phyloP scores from a whole-genome alignment of 2,329 filamentous ascomycete genomes.

The Cladosporium austrohemisphaericum region DNA sequence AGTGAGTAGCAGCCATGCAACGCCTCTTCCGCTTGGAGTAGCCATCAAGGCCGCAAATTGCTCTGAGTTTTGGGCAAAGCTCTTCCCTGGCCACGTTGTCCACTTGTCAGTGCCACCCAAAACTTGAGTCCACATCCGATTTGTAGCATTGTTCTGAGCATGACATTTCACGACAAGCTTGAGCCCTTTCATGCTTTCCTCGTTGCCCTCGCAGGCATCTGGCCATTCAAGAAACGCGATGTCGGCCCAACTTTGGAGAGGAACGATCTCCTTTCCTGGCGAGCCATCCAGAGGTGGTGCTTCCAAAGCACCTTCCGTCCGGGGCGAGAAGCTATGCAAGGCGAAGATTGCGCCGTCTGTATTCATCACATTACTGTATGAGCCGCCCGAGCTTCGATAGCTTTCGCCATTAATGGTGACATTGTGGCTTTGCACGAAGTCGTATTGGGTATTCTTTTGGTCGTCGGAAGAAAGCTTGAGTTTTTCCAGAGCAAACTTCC shows the following conservation, averaged over 20 bases:
- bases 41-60: conserved; percentile 17
- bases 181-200: conserved; percentile 5
- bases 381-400: neutral
- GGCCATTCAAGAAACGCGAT: conserved; percentile 1
- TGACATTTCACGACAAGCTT: conserved; percentile 6
- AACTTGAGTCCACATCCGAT: neutral
- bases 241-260: conserved; percentile 6
- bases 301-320: neutral
- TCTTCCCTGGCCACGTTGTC: conserved; percentile 2
- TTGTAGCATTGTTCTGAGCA: neutral
- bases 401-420: conserved; percentile 5
- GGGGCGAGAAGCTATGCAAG: neutral
- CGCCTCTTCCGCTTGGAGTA: conserved; percentile 16
- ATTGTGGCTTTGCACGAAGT: conserved; percentile 2
- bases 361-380: conserved; percentile 5
- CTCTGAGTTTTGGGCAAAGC: conserved; percentile 2
- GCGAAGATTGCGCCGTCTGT: conserved; percentile 7
- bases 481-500: neutral
- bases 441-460: neutral
- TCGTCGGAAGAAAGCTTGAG: neutral
- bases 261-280: neutral
- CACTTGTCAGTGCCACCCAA: conserved; percentile 5
- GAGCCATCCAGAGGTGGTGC: conserved; percentile 5
- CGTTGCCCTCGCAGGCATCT: conserved; percentile 6
- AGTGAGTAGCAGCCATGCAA: conserved; percentile 18